Evolutionary conservation across 192 early-diverging fungal genomes (phyloP), one percentile per base, ranked within the genome.

Genomic region (Funneliformis mosseae): DNA sequence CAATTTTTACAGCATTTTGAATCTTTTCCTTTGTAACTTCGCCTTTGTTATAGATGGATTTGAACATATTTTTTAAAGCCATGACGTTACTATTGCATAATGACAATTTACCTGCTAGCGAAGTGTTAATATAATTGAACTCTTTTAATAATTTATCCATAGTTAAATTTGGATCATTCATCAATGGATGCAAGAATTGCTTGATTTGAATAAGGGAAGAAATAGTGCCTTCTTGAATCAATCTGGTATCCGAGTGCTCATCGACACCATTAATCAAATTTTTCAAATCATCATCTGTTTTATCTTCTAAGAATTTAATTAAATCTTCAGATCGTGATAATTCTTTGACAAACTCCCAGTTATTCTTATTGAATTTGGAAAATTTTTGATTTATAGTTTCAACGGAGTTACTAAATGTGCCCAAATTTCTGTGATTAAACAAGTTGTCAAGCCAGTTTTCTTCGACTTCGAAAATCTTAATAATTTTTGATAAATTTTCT

Each of bases 231-330:
- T 81, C 74, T 61, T 79, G 78, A 18, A 71, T 71, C 9, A 79
- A 55, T n/a, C 76, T 21, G 55, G 68, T 77, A 78, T 81, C 81
- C 8, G 76, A 61, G 16, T 70, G 64, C 3, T 81, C 81, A 46
- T 81, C 81, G 16, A 78, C 75, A 16, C 64, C 76, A 62, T 81
- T 81, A 77, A 81, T 81, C n/a, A 76, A 38, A 76, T 81, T 81
- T 60, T 69, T 68, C 23, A 81, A 39, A 18, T 77, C 76, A 45
- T 81, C 50, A 23, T 77, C 64, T 41, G 71, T 45, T 27, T 50
- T 62, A 48, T 3, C 9, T 50, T 21, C 9, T 23, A 73, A 21
- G 43, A 45, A 73, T 73, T 8, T 4, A 48, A 73, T 6, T 33
- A 73, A 73, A n/a, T 73, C 43, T 4, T 28, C 23, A 16, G 71